Percentiles rank a stretch among this genome's conserved stretches.
phyloP scores from a whole-genome alignment of 129 eudicot genomes.

The Pittosporum tobira region DNA sequence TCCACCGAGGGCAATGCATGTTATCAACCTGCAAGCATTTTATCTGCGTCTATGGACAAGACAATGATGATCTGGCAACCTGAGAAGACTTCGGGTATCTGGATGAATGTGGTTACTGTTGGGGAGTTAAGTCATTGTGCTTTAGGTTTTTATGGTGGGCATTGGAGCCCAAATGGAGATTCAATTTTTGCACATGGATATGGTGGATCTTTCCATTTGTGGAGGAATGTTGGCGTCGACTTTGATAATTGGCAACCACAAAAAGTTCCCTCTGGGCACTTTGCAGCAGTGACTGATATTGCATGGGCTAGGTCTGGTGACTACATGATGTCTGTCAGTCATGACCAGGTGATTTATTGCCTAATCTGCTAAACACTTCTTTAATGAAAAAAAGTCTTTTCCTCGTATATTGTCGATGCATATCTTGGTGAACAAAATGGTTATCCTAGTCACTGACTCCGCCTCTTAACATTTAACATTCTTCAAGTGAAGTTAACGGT shows the following conservation, averaged over 20 bases:
- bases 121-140: constrained; percentile 99
- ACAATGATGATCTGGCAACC: constrained; percentile 99
- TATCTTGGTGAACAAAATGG: background rate
- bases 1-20: constrained; percentile 33
- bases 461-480: background rate
- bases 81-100: constrained; percentile 81
- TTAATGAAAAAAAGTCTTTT: background rate
- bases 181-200: constrained; percentile 90
- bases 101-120: constrained; percentile 96
- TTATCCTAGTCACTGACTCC: background rate
- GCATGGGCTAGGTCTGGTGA: constrained; percentile 79
- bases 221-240: constrained; percentile 75
- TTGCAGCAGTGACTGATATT: constrained; percentile 71
- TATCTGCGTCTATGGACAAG: constrained; percentile 96
- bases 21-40: constrained; percentile 76
- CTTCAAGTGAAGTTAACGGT: background rate
- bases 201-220: constrained; percentile 92
- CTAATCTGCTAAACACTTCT: background rate
- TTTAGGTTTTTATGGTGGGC: constrained; percentile 95
- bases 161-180: constrained; percentile 75
- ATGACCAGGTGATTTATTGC: constrained; percentile 69
- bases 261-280: constrained; percentile 95
- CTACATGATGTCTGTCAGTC: constrained; percentile 76
- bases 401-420: background rate
- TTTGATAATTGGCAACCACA: constrained; percentile 81